phyloP scores from a whole-genome alignment of 352 stramenopile species.

The Phytopythium cucurbitacearum region DNA sequence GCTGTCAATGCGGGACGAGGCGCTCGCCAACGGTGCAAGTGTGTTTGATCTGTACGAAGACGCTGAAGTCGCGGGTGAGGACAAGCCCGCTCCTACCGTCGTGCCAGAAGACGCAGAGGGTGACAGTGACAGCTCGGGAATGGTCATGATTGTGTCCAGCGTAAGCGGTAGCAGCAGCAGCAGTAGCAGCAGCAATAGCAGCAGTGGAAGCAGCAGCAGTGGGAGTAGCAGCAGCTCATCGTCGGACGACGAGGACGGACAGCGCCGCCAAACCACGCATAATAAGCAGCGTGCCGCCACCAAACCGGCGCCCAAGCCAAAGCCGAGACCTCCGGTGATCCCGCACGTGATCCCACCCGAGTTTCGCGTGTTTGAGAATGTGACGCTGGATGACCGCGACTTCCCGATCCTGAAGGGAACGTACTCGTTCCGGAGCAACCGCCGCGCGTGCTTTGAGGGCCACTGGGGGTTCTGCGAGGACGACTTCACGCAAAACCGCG shows the following conservation, averaged over 20 bases:
- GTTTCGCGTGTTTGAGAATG: slow-evolving; percentile 43
- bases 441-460: slow-evolving; percentile 45
- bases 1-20: slow-evolving; percentile 14
- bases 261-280: slow-evolving; percentile 5
- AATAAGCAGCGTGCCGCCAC: not conserved
- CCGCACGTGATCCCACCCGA: slow-evolving; percentile 28
- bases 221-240: slow-evolving; percentile 23
- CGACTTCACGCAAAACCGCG: slow-evolving; percentile 30
- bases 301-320: not conserved
- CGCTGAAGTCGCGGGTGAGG: slow-evolving; percentile 10
- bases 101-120: too few relatives aligned
- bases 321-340: slow-evolving; percentile 11
- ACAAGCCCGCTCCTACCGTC: slow-evolving; percentile 12
- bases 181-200: not conserved
- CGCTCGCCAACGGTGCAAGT: slow-evolving; percentile 13
- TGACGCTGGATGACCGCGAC: slow-evolving; percentile 28
- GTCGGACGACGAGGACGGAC: slow-evolving; percentile 3
- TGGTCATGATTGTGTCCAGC: not conserved
- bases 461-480: slow-evolving; percentile 64
- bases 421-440: slow-evolving; percentile 37
- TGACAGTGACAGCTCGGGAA: too few relatives aligned
- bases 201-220: not conserved
- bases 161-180: slow-evolving; percentile 12
- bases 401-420: slow-evolving; percentile 52
- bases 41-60: slow-evolving; percentile 12